Evolutionary conservation across 495 filamentous ascomycete species (phyloP), one percentile per base, ranked within the genome.

Genomic region (Hypoxylon lenormandii): DNA sequence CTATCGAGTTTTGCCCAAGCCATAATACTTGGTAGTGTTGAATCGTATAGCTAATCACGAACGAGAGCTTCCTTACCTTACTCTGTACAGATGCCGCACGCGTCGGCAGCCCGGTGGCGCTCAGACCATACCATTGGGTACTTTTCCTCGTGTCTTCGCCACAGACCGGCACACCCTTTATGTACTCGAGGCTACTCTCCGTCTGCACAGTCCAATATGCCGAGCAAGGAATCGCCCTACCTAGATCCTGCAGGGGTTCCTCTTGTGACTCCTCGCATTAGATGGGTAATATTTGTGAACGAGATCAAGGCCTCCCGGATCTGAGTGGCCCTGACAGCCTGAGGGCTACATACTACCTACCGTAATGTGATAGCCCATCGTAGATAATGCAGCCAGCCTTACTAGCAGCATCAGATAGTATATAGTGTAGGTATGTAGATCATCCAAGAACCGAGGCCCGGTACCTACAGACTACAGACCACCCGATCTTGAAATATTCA

Each of bases 211-310:
- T 56, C 61, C 13, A 70, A 70, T 52, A 51, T 70, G 62, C 54
- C 49, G 12, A 49, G 28, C 57, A 62, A 64, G 68, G 68, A 70
- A 66, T 62, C 19, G 56, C 51, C 30, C 30, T 33, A 33, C 30
- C 46, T 62, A 70, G 68, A 70, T 70, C 68, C 68, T 70, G 68
- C 68, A 70, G 68, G 68, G 68, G 68, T 61, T 61, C 51, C 5
- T 60, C 55, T 65, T 70, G 60, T 65, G 56, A 70, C 67, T 70
- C 60, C 68, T 70, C 68, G 60, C 68, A 69, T 69, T 61, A 70
- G 68, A 70, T 70, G 61, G 68, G 68, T 65, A 70, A 70, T 70
- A 55, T 70, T 66, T 58, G 51, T 62, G 61, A 66, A 60, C 4
- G 49, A 70, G 68, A 70, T 65, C 61, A 54, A 57, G 26, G 46